These are phyloP conservation scores for Nothophaeocryptopus gaeumannii DNA, from an alignment of 2,329 filamentous ascomycete genomes.

Conservation along the genomic window DNA sequence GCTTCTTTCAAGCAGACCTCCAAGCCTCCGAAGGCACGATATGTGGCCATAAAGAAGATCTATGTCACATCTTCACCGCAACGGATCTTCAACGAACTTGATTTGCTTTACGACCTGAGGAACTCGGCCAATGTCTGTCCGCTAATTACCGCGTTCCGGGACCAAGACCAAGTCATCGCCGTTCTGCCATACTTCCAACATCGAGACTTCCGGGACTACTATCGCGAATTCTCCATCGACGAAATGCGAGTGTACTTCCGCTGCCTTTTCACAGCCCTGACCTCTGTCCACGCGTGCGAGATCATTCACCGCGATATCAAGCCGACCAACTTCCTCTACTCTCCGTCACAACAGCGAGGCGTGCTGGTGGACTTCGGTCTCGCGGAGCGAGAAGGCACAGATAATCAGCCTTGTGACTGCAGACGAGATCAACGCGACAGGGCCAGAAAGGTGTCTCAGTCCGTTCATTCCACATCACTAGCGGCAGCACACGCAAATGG, in stretches of 20 bases:
- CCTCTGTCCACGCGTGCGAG: constrained; percentile 74
- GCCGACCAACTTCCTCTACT: constrained; percentile 95
- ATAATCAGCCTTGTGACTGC: constrained; percentile 79
- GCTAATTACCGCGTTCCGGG: constrained; percentile 92
- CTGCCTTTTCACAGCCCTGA: constrained; percentile 80
- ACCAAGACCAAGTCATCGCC: constrained; percentile 91
- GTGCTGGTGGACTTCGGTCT: constrained; percentile 99
- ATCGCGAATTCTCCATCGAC: constrained; percentile 78
- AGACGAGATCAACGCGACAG: constrained; percentile 63
- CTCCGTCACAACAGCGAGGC: constrained; percentile 72
- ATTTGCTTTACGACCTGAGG: constrained; percentile 82
- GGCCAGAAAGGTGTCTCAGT: constrained; percentile 55
- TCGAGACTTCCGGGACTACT: constrained; percentile 91
- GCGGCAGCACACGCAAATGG: constrained; percentile 25
- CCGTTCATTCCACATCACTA: constrained; percentile 57
- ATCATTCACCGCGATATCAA: constrained; percentile 70
- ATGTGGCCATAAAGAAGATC: constrained; percentile 98
- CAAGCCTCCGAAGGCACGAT: constrained; percentile 56
- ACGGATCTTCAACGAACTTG: constrained; percentile 93
- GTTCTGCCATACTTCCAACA: constrained; percentile 95
- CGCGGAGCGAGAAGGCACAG: constrained; percentile 70
- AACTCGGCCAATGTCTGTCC: constrained; percentile 85
- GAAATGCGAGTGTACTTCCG: constrained; percentile 90
- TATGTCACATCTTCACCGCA: constrained; percentile 95
- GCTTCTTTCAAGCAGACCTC: constrained; percentile 18